Evolutionary conservation across 2,329 filamentous ascomycete species (phyloP).

Genomic region (Helotiales sp.): DNA sequence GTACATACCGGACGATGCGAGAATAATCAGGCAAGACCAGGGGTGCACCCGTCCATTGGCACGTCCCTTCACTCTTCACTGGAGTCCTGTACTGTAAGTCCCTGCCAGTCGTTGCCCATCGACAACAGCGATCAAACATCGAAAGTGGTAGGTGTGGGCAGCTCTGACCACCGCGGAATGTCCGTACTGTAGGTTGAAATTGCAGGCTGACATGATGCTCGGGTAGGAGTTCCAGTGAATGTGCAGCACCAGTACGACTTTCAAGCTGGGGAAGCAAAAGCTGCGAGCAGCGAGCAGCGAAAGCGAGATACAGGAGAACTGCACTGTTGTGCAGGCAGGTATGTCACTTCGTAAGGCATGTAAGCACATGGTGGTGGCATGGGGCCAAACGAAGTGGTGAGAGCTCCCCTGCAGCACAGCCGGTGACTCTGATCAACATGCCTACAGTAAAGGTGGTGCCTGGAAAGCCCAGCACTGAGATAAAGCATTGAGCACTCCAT

Average conservation of each 20-base stretch:
- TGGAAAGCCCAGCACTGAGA: neutral
- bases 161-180: neutral
- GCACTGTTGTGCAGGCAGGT: neutral
- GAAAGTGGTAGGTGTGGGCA: neutral
- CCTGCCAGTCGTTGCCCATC: neutral
- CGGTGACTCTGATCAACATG: neutral
- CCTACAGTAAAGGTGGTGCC: neutral
- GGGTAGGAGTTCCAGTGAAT: neutral
- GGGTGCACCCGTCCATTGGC: neutral
- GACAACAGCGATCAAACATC: neutral
- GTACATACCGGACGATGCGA: neutral
- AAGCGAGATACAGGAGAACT: neutral
- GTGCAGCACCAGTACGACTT: conserved; percentile 1
- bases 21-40: neutral
- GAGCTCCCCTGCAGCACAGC: neutral
- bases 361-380: neutral
- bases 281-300: conserved; percentile 2
- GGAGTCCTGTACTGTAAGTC: neutral
- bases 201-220: conserved; percentile 10
- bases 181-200: neutral
- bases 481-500: neutral
- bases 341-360: too few species aligned
- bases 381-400: neutral
- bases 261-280: neutral
- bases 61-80: too few species aligned